Evolutionary conservation across 1,284 basidiomycete species (phyloP).

Genomic region (Cryptococcus sp.): DNA sequence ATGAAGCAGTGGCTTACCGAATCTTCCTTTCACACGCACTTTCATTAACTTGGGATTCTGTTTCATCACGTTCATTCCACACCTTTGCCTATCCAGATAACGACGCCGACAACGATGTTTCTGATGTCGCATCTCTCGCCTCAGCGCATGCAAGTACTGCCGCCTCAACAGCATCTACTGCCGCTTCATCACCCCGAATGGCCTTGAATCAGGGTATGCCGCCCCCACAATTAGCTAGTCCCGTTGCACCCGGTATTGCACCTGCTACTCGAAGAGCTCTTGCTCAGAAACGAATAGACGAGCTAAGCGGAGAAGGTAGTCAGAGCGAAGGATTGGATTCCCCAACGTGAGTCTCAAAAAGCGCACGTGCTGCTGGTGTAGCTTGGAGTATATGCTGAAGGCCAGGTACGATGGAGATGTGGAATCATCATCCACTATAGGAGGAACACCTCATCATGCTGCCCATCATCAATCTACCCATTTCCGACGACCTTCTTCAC

Average conservation of each 20-base stretch:
- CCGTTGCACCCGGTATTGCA: background rate
- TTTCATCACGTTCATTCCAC: background rate
- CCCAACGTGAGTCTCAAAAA: conserved; percentile 38
- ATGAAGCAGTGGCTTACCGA: background rate
- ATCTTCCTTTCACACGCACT: background rate
- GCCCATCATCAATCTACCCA: conserved; percentile 47
- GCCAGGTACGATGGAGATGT: conserved; percentile 82
- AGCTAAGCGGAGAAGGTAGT: conserved; percentile 27
- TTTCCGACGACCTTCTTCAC: conserved; percentile 57
- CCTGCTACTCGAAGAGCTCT: conserved; percentile 11
- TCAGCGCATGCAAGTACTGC: conserved; percentile 25
- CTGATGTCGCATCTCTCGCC: conserved; percentile 43
- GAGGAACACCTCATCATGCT: conserved; percentile 37
- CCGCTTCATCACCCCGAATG: conserved; percentile 10
- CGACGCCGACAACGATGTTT: conserved; percentile 20
- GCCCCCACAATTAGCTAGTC: background rate
- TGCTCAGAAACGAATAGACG: conserved; percentile 16
- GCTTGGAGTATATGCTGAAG: background rate
- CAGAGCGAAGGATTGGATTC: conserved; percentile 45
- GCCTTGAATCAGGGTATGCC: background rate
- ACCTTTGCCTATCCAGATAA: background rate
- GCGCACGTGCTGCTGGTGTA: background rate
- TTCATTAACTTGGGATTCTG: background rate
- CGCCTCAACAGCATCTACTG: conserved; percentile 14
- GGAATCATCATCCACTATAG: conserved; percentile 57